Base-by-base conservation (phyloP, 2,329 filamentous ascomycete genomes). In the Beauveria australis region DNA sequence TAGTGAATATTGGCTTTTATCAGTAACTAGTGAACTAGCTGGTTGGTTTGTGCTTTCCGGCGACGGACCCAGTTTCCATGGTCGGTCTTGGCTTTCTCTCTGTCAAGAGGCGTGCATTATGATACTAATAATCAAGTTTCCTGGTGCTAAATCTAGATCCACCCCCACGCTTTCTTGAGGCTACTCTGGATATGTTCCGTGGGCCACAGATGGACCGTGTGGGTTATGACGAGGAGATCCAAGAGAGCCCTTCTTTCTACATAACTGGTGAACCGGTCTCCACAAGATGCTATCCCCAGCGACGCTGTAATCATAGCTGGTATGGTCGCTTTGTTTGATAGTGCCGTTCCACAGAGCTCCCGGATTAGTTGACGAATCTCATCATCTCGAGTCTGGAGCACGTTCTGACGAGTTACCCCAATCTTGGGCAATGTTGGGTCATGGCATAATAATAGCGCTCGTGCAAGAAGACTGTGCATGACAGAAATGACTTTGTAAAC, bases 311-410 rank as follows among this genome's bases (percentile, higher is more conserved):
- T 22, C 68, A 69, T 65, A 52, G 30, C 60, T 30, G 41, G 30
- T 28, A 62, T 56, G 55, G 41, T 43, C 18, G 41, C 18, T n/a
- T 43, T 43, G 41, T 43, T 43, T 9, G 41, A 43, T 43, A 43
- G 8, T n/a, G 41, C 41, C 41, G 41, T 43, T n/a, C 41, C 41
- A n/a, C 41, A 43, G 41, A 43, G 41, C 41, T 43, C 41, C 41
- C 41, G 41, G 10, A 43, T 43, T 10, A 43, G 41, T 10, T 43
- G 41, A 7, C 41, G 41, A 43, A 43, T 19, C 41, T 73, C 68
- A 55, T 77, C 76, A 61, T 78, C 67, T 63, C 41, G 41, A 19
- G 6, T 10, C 41, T 43, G 18, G 18, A 43, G 41, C 41, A n/a
- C 41, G 41, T 43, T 19, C n/a, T 43, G 41, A 10, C 41, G 41